Conservation (phyloP, 2,329 filamentous ascomycete genomes). For the Didymella exigua region DNA sequence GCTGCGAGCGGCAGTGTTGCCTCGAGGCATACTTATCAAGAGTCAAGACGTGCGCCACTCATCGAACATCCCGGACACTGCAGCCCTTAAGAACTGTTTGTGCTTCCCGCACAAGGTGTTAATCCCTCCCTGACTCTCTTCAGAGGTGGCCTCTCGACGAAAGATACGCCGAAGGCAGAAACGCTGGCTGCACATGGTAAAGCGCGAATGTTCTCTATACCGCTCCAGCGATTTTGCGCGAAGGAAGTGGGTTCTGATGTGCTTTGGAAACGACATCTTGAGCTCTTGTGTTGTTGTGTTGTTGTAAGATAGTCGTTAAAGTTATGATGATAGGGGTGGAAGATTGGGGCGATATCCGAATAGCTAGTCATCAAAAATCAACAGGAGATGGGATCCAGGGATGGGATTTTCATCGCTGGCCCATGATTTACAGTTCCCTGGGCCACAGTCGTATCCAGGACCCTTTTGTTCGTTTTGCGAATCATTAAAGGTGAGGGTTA, state of each 20-base stretch:
- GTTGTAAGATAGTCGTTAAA: neutral
- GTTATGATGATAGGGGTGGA: neutral
- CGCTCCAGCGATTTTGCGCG: neutral
- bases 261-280: neutral
- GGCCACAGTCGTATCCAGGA: neutral
- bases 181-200: neutral
- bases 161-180: neutral
- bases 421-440: neutral
- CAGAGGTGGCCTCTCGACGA: neutral
- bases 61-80: neutral
- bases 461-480: neutral
- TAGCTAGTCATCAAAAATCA: neutral
- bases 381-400: neutral
- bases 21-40: neutral
- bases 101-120: neutral
- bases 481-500: neutral
- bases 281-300: neutral
- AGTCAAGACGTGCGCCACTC: neutral
- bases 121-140: neutral
- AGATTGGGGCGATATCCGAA: neutral
- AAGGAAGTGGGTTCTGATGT: too few relatives aligned
- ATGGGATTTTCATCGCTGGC: neutral
- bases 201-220: neutral
- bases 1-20: neutral
- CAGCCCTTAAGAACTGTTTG: neutral